A percentile compares a stretch with the other conserved stretches of the same genome.
These are phyloP conservation scores for Fagus crenata DNA, from an alignment of 306 rosid species.

Conservation along the genomic window DNA sequence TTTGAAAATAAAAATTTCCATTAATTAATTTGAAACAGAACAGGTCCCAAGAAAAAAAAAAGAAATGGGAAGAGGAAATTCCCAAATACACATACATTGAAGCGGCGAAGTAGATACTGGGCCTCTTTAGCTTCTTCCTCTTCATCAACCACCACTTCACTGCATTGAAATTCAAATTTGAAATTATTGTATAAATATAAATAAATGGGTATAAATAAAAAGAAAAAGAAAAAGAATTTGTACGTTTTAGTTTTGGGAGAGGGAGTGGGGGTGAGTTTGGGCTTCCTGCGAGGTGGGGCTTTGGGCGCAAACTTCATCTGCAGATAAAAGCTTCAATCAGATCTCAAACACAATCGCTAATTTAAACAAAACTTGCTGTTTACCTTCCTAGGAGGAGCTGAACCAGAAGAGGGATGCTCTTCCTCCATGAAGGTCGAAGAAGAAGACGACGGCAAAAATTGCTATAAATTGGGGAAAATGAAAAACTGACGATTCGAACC, in stretches of 20 bases:
- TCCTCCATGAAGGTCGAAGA: slow-evolving; percentile 45
- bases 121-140: slow-evolving; percentile 35
- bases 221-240: slow-evolving; percentile 3
- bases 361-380: not conserved
- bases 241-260: slow-evolving; percentile 41
- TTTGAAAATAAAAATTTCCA: not conserved
- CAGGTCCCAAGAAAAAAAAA: not conserved
- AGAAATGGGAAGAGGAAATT: not conserved
- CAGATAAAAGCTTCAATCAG: not conserved
- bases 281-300: slow-evolving; percentile 35
- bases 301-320: slow-evolving; percentile 60
- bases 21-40: not conserved
- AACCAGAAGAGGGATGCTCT: slow-evolving; percentile 18
- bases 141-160: slow-evolving; percentile 39
- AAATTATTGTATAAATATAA: too few species aligned
- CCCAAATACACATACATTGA: slow-evolving; percentile 38
- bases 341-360: not conserved
- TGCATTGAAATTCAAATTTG: slow-evolving; percentile 31
- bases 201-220: not conserved
- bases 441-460: not conserved
- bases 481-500: slow-evolving; percentile 26
- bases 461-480: not conserved
- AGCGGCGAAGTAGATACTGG: slow-evolving; percentile 41
- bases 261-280: slow-evolving; percentile 10
- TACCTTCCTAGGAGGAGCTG: slow-evolving; percentile 48